Evolutionary conservation across 1,139 yeast genomes (phyloP), one percentile per base, ranked within the genome.

Genomic region (Nakaseomyces sp.): DNA sequence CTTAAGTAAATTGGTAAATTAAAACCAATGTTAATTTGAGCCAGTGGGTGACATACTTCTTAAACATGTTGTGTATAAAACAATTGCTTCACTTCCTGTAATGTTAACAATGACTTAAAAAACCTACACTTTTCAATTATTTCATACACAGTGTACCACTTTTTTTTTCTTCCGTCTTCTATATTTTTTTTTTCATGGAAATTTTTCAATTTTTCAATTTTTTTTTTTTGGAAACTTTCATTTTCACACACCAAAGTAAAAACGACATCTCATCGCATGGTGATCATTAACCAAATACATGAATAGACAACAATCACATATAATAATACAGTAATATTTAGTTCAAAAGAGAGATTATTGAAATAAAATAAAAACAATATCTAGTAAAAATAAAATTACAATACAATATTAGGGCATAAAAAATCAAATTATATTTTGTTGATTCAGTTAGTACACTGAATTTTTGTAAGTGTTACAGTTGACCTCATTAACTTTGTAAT

Each of bases 21-120:
- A n/a, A n/a, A n/a, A n/a, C n/a, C n/a, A n/a, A n/a, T n/a, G n/a
- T n/a, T n/a, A n/a, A 26, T 26, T 8, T 7, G n/a, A 3, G n/a
- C n/a, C 13, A 10, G 7, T 3, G 29, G 8, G 3, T 26, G 13
- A 43, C 52, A 46, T 49, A 49, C 52, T 49, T 49, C 29, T 40
- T 49, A 31, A 48, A 48, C 51, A 48, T 48, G n/a, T n/a, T n/a
- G n/a, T n/a, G n/a, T n/a, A n/a, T n/a, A n/a, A n/a, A n/a, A n/a
- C n/a, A n/a, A n/a, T n/a, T n/a, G n/a, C n/a, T n/a, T n/a, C n/a
- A n/a, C n/a, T n/a, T n/a, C n/a, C n/a, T n/a, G n/a, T n/a, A n/a
- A n/a, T n/a, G n/a, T n/a, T n/a, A n/a, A n/a, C n/a, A n/a, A n/a
- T n/a, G n/a, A n/a, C n/a, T n/a, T n/a, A n/a, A n/a, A n/a, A n/a